These are phyloP conservation scores for Talaromyces proteolyticus DNA, from an alignment of 495 filamentous ascomycete species.

Conservation along the genomic window DNA sequence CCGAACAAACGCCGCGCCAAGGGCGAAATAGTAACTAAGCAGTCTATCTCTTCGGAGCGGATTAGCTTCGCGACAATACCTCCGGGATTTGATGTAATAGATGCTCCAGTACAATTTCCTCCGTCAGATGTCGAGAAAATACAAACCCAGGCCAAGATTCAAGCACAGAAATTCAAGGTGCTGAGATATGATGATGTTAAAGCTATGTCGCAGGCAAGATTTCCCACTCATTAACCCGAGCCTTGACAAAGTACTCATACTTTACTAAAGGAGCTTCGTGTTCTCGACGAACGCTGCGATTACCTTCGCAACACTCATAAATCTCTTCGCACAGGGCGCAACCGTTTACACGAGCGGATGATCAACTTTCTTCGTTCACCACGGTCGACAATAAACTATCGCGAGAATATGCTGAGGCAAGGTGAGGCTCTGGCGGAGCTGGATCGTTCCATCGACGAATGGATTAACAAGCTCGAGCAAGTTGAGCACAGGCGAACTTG, in stretches of 20 bases:
- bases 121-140: slow-evolving; percentile 46
- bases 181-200: slow-evolving; percentile 63
- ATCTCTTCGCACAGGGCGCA: slow-evolving; percentile 59
- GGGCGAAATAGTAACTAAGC: slow-evolving; percentile 12
- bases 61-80: slow-evolving; percentile 51
- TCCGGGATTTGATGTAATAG: slow-evolving; percentile 45
- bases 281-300: slow-evolving; percentile 64
- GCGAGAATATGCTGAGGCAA: slow-evolving; percentile 65
- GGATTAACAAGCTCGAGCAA: slow-evolving; percentile 65
- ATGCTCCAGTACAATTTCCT: slow-evolving; percentile 41
- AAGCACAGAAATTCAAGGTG: slow-evolving; percentile 62
- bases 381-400: slow-evolving; percentile 55
- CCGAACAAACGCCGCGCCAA: slow-evolving; percentile 48
- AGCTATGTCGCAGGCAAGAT: slow-evolving; percentile 50
- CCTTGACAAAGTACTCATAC: slow-evolving; percentile 5
- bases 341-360: slow-evolving; percentile 62
- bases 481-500: slow-evolving; percentile 67
- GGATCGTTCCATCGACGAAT: slow-evolving; percentile 69
- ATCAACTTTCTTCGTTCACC: slow-evolving; percentile 61
- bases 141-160: slow-evolving; percentile 55
- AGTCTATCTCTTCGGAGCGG: slow-evolving; percentile 30
- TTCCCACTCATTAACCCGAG: slow-evolving; percentile 1
- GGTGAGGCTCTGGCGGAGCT: slow-evolving; percentile 68
- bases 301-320: slow-evolving; percentile 66
- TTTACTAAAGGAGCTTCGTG: slow-evolving; percentile 50